A percentile compares a stretch with the other conserved stretches of the same genome.
These are phyloP conservation scores for Fusarium pininemorale DNA, from an alignment of 2,329 filamentous ascomycete genomes.

Conservation along the genomic window DNA sequence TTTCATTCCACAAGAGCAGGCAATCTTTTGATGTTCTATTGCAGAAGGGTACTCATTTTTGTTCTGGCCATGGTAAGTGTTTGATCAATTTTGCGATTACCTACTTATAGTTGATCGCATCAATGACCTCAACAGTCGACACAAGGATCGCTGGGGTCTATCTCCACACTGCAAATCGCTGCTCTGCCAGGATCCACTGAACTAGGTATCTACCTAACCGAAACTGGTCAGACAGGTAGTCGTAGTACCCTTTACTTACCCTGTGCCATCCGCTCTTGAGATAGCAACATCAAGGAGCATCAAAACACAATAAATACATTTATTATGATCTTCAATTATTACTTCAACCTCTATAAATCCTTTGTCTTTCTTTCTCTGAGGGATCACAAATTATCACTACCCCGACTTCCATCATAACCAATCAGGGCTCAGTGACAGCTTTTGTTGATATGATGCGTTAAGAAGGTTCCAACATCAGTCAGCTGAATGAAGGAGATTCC, in stretches of 20 bases:
- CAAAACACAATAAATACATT: not conserved
- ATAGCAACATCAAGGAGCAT: not conserved
- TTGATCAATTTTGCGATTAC: not conserved
- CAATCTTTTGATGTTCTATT: no score
- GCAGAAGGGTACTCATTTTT: not conserved
- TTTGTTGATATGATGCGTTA: no score
- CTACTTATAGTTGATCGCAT: constrained; percentile 8
- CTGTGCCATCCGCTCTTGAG: not conserved
- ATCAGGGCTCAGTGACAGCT: not conserved
- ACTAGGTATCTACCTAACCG: not conserved
- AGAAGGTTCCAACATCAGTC: not conserved
- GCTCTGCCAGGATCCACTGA: not conserved
- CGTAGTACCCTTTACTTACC: not conserved
- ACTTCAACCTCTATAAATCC: not conserved
- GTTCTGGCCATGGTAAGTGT: not conserved
- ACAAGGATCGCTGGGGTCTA: constrained; percentile 23
- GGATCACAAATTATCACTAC: not conserved
- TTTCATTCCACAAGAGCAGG: constrained; percentile 3
- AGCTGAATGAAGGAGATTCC: no score
- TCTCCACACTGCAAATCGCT: not conserved
- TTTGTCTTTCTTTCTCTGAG: not conserved
- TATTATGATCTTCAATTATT: not conserved
- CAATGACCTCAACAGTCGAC: constrained; percentile 37
- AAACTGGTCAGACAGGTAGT: not conserved
- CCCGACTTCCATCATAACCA: not conserved